Percentiles rank a stretch among this genome's conserved stretches.
Evolutionary conservation across 176 grass and related monocot species (phyloP).

Genomic region (Bothriochloa decipiens): DNA sequence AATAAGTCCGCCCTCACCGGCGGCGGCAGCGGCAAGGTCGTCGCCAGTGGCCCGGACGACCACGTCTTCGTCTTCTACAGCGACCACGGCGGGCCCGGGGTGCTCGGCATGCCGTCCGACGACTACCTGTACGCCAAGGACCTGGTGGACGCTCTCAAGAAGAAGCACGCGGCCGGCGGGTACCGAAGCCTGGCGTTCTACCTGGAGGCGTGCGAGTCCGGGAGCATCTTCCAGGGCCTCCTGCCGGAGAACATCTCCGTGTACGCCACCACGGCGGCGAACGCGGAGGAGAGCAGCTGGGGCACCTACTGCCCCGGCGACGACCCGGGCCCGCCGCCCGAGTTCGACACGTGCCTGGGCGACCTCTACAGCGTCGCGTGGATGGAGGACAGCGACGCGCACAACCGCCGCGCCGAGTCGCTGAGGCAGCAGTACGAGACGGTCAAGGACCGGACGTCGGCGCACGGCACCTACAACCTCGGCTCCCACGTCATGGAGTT

Average conservation of each 20-base stretch:
- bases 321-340: slow-evolving; percentile 45
- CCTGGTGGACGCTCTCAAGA: slow-evolving; percentile 52
- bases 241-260: slow-evolving; percentile 61
- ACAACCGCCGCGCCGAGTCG: slow-evolving; percentile 57
- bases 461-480: slow-evolving; percentile 36
- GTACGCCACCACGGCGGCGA: slow-evolving; percentile 87
- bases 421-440: slow-evolving; percentile 68
- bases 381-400: slow-evolving; percentile 70
- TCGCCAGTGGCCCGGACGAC: slow-evolving; percentile 69
- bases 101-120: slow-evolving; percentile 73
- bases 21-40: slow-evolving; percentile 80
- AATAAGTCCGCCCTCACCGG: slow-evolving; percentile 66
- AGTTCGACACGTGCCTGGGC: slow-evolving; percentile 80
- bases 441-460: slow-evolving; percentile 68
- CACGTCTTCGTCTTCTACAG: slow-evolving; percentile 82
- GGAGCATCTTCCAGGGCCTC: slow-evolving; percentile 85
- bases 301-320: slow-evolving; percentile 90
- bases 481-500: slow-evolving; percentile 93
- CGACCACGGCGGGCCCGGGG: slow-evolving; percentile 77
- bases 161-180: slow-evolving; percentile 57
- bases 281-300: slow-evolving; percentile 91
- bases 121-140: slow-evolving; percentile 84
- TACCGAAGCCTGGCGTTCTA: slow-evolving; percentile 84
- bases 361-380: slow-evolving; percentile 91
- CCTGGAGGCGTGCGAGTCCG: slow-evolving; percentile 94